A percentile compares a stretch with the other conserved stretches of the same genome.
These are phyloP conservation scores for Xylariales sp. DNA, from an alignment of 2,329 filamentous ascomycete genomes.

Conservation along the genomic window DNA sequence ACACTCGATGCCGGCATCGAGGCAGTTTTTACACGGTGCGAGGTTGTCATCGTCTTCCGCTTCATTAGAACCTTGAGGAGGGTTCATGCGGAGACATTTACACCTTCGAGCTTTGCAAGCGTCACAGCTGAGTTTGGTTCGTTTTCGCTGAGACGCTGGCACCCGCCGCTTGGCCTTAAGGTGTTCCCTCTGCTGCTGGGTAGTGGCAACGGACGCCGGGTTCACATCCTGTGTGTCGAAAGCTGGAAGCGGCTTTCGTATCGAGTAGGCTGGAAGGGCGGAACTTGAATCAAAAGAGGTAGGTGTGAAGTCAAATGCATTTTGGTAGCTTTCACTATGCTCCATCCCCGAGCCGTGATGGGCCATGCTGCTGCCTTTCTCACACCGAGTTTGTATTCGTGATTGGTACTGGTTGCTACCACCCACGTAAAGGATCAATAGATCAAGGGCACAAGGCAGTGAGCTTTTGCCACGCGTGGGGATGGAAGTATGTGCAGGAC, in stretches of 20 bases:
- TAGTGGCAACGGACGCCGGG: background rate
- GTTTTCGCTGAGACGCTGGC: conserved; percentile 26
- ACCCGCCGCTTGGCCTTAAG: conserved; percentile 25
- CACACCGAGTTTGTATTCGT: too few relatives aligned
- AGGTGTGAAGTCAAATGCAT: conserved; percentile 1
- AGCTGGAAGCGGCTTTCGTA: conserved; percentile 1
- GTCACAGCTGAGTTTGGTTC: conserved; percentile 30
- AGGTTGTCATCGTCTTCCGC: conserved; percentile 14
- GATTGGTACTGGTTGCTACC: too few relatives aligned
- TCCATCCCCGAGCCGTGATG: too few relatives aligned
- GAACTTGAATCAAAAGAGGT: background rate
- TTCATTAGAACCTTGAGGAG: conserved; percentile 5
- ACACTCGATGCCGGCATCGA: conserved; percentile 31
- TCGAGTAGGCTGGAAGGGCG: background rate
- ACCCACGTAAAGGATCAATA: too few relatives aligned
- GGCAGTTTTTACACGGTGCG: conserved; percentile 32
- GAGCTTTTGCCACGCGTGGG: too few relatives aligned
- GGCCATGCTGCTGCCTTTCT: too few relatives aligned
- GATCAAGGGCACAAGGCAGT: too few relatives aligned
- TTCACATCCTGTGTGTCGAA: background rate
- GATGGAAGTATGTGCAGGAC: too few relatives aligned
- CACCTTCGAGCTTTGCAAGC: conserved; percentile 30
- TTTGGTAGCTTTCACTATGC: background rate
- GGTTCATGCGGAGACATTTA: conserved; percentile 24
- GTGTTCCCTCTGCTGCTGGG: conserved; percentile 15